Evolutionary conservation across 1,284 basidiomycete species (phyloP), one percentile per base, ranked within the genome.

Genomic region (Cystobasidium pallidum): DNA sequence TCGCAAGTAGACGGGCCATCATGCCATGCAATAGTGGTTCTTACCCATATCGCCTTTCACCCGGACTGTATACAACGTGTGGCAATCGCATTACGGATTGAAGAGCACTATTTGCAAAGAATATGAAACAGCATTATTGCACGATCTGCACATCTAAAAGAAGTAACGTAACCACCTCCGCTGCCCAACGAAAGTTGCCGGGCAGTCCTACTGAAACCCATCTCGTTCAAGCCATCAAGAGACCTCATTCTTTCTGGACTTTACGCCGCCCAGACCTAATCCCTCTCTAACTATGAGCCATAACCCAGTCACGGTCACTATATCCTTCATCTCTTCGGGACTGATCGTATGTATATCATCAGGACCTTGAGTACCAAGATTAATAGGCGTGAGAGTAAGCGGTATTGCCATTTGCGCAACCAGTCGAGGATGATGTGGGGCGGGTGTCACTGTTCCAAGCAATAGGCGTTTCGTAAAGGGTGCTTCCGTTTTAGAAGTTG

Each of bases 341-440:
- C 88, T 91, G 63, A 96, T 82, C 36, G 30, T 61, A 32, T 49
- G 55, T 34, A 6, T 75, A 49, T 43, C 74, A 72, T 11, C 24
- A 11, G 58, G 11, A 13, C 32, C 47, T 36, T 64, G 10, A 61
- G 36, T 17, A 68, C 74, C 57, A 21, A 82, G 76, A 13, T 76
- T 86, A 26, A 94, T 83, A 74, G 91, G 88, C 0, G 90, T 88
- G 0, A 97, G 84, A 0, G 90, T 89, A 80, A 89, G 92, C 10
- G 94, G 93, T 61, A 96, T 87, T 79, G 92, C 91, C 72, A 98
- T 85, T 82, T 94, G 88, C 41, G 89, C 90, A 34, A 98, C 90
- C 21, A 98, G 89, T 80, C 95, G 94, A 7, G 95, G 95, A 81
- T 98, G 95, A 80, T 98, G 93, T 19, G 94, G 94, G 1, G 94